Conservation (phyloP, 208 protist species). For the Trypanosoma congolense region DNA sequence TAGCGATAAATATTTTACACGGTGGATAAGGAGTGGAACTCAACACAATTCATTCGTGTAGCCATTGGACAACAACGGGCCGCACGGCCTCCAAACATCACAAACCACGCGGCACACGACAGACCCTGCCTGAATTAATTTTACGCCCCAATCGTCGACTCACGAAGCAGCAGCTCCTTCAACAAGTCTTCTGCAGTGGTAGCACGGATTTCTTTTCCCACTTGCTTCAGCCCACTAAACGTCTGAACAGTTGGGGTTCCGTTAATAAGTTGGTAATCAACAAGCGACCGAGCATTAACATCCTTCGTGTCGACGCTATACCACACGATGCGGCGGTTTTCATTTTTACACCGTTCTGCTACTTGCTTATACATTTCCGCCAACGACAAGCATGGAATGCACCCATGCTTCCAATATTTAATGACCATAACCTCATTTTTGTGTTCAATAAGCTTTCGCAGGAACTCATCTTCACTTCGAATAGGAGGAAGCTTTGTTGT, state of each 20-base stretch:
- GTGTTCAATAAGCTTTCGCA: slow-evolving; percentile 83
- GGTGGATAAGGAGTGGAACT: too few species aligned
- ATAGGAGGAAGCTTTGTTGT: slow-evolving; percentile 81
- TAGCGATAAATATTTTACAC: too few species aligned
- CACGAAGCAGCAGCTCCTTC: slow-evolving; percentile 46
- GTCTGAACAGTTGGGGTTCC: slow-evolving; percentile 91
- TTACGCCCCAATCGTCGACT: slow-evolving; percentile 9
- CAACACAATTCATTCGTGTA: too few species aligned
- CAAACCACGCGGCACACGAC: too few species aligned
- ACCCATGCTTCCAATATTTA: slow-evolving; percentile 92
- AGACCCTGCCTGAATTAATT: background rate
- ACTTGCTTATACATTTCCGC: slow-evolving; percentile 91
- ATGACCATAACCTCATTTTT: slow-evolving; percentile 87
- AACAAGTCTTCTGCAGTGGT: slow-evolving; percentile 82
- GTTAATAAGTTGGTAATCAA: slow-evolving; percentile 84
- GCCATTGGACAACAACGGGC: too few species aligned
- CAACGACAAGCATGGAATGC: slow-evolving; percentile 86
- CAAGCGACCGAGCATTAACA: slow-evolving; percentile 41
- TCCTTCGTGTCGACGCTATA: slow-evolving; percentile 89
- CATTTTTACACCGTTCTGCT: slow-evolving; percentile 41
- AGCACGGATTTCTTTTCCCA: slow-evolving; percentile 83
- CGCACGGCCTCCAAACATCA: too few species aligned
- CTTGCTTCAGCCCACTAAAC: slow-evolving; percentile 71
- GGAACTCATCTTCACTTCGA: slow-evolving; percentile 77
- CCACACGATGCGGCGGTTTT: slow-evolving; percentile 71